Evolutionary conservation across 805 yeast species (phyloP).

Genomic region (Candida ortonii): DNA sequence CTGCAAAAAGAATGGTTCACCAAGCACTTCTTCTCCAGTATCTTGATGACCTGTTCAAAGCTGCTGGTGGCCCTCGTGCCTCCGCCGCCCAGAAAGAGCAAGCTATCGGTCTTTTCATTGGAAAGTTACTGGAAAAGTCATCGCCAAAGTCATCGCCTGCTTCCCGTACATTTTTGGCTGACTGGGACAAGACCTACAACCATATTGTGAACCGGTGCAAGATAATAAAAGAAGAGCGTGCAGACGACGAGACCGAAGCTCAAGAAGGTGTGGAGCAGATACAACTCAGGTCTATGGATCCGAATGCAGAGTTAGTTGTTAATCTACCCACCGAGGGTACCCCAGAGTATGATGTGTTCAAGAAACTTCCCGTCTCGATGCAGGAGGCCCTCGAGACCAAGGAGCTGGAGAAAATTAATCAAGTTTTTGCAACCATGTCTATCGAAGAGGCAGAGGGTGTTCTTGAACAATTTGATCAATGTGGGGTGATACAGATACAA

Average conservation of each 20-base stretch:
- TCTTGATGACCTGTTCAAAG: conserved; percentile 30
- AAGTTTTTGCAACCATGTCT: conserved; percentile 69
- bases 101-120: conserved; percentile 63
- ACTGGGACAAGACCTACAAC: conserved; percentile 66
- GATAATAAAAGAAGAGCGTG: conserved; percentile 54
- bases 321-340: conserved; percentile 61
- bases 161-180: conserved; percentile 62
- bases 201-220: conserved; percentile 79
- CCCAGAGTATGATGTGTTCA: conserved; percentile 53
- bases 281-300: conserved; percentile 86
- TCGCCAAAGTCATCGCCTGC: conserved; percentile 64
- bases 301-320: conserved; percentile 69
- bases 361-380: conserved; percentile 57
- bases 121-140: conserved; percentile 49
- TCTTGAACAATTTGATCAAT: conserved; percentile 70
- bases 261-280: conserved; percentile 72
- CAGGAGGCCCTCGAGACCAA: conserved; percentile 73
- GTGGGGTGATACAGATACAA: conserved; percentile 80
- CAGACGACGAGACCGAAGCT: conserved; percentile 36
- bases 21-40: conserved; percentile 81
- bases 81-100: conserved; percentile 26
- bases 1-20: conserved; percentile 66
- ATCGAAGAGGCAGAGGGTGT: conserved; percentile 78
- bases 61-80: conserved; percentile 23
- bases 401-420: conserved; percentile 74